phyloP scores from a whole-genome alignment of 2,329 filamentous ascomycete species.

The Sporothrix mexicana region DNA sequence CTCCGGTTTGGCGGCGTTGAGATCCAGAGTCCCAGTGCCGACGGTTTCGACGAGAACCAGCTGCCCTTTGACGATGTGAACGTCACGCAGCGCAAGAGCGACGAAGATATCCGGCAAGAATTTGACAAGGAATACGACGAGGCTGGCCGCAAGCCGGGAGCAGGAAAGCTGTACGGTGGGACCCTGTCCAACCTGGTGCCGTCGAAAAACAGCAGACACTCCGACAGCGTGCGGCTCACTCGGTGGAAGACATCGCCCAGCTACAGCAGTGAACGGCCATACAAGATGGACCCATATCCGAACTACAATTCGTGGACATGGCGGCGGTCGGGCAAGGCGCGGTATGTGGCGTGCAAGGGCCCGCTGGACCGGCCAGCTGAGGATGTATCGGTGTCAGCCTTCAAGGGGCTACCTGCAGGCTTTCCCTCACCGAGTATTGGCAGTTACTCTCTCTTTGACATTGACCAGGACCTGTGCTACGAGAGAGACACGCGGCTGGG shows the following conservation, averaged over 20 bases:
- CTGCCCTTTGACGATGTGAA: conserved; percentile 30
- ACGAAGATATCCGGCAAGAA: conserved; percentile 38
- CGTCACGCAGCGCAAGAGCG: conserved; percentile 12
- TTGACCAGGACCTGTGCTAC: conserved; percentile 69
- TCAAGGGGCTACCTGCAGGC: conserved; percentile 62
- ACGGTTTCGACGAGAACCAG: conserved; percentile 26
- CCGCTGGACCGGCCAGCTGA: conserved; percentile 64
- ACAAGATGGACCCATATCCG: conserved; percentile 73
- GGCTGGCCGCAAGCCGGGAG: conserved; percentile 46
- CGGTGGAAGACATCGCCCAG: conserved; percentile 39
- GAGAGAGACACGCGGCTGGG: conserved; percentile 73
- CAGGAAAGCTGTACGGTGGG: conserved; percentile 62
- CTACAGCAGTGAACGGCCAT: conserved; percentile 55
- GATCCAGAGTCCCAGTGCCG: background rate
- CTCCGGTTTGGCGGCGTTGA: conserved; percentile 24
- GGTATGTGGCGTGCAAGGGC: conserved; percentile 68
- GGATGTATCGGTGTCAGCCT: conserved; percentile 68
- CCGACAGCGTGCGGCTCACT: conserved; percentile 42
- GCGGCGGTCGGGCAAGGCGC: conserved; percentile 58
- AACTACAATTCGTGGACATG: conserved; percentile 69
- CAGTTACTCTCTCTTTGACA: conserved; percentile 63
- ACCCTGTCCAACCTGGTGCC: conserved; percentile 57
- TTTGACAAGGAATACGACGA: conserved; percentile 51
- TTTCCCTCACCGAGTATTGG: conserved; percentile 69
- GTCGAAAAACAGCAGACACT: conserved; percentile 43